Percentiles rank a stretch among this genome's conserved stretches.
Conservation (phyloP, 192 early-diverging fungal genomes). For the Gamsiella multidivaricata region DNA sequence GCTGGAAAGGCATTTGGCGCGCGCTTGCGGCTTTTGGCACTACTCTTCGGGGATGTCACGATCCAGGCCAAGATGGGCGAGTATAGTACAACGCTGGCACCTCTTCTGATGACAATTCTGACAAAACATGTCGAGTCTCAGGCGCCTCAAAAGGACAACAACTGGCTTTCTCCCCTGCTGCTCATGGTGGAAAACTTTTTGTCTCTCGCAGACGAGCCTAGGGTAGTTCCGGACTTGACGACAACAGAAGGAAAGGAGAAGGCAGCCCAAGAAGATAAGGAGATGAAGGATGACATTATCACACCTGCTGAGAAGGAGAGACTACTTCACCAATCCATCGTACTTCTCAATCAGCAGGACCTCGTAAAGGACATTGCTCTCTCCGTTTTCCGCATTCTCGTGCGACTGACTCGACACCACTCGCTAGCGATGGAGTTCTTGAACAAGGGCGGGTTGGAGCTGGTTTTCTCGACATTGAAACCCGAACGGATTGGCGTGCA, state of each 20-base stretch:
- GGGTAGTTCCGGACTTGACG: slow-evolving; percentile 33
- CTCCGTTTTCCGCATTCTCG: slow-evolving; percentile 81
- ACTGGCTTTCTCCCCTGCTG: slow-evolving; percentile 69
- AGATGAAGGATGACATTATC: slow-evolving; percentile 58
- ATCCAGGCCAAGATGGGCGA: slow-evolving; percentile 61
- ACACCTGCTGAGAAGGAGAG: slow-evolving; percentile 35
- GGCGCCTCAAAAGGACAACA: slow-evolving; percentile 29
- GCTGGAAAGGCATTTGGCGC: slow-evolving; percentile 54
- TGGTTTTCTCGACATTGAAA: slow-evolving; percentile 71
- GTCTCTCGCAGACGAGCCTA: slow-evolving; percentile 73
- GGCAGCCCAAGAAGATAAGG: slow-evolving; percentile 34
- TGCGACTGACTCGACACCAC: slow-evolving; percentile 83
- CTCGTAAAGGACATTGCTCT: slow-evolving; percentile 64
- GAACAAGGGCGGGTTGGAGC: slow-evolving; percentile 69
- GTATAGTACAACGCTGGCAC: slow-evolving; percentile 27
- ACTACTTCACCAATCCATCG: slow-evolving; percentile 54
- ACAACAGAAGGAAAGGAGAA: slow-evolving; percentile 38
- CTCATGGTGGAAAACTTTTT: slow-evolving; percentile 75
- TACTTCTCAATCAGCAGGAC: slow-evolving; percentile 50
- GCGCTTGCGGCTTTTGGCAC: slow-evolving; percentile 68
- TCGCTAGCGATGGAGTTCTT: slow-evolving; percentile 74
- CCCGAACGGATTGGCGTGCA: slow-evolving; percentile 74
- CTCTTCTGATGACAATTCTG: slow-evolving; percentile 35
- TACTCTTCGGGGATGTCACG: slow-evolving; percentile 66
- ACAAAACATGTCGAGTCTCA: slow-evolving; percentile 14